Evolutionary conservation across 148 eudicot genomes (phyloP).

Genomic region (Tetragonia tetragonoides): DNA sequence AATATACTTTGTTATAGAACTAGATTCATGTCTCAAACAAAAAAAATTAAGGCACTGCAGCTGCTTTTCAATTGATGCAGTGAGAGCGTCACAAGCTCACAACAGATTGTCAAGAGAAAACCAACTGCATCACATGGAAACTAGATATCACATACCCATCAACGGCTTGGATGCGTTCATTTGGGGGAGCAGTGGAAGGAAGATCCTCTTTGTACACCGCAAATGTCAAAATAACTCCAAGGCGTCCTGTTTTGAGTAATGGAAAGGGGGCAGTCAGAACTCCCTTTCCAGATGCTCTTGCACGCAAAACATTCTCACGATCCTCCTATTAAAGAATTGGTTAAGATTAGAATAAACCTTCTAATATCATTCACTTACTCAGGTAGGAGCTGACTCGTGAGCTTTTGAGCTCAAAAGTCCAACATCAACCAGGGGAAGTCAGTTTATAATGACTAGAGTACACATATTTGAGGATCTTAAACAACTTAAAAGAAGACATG

Average conservation of each 20-base stretch:
- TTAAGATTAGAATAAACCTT: conserved; percentile 13
- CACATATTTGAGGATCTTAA: not conserved
- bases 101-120: not conserved
- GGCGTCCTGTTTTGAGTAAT: conserved; percentile 80
- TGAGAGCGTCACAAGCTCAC: too few species aligned
- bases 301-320: conserved; percentile 92
- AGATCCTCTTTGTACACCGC: conserved; percentile 87
- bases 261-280: conserved; percentile 93
- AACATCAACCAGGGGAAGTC: not conserved
- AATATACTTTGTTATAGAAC: not conserved
- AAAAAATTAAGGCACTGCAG: not conserved
- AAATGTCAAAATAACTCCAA: conserved; percentile 94
- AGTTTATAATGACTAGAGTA: not conserved
- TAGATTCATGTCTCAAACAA: not conserved
- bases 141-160: conserved; percentile 57
- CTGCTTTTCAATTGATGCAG: not conserved
- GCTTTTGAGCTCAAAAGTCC: not conserved
- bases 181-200: conserved; percentile 68
- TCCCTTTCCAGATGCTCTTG: conserved; percentile 90
- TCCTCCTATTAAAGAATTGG: conserved; percentile 63
- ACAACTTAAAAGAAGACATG: not conserved
- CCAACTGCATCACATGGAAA: not conserved
- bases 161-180: conserved; percentile 67
- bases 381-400: not conserved
- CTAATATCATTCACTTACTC: not conserved